Conservation (phyloP, 2,329 filamentous ascomycete species). For the Paraphoma sp. region DNA sequence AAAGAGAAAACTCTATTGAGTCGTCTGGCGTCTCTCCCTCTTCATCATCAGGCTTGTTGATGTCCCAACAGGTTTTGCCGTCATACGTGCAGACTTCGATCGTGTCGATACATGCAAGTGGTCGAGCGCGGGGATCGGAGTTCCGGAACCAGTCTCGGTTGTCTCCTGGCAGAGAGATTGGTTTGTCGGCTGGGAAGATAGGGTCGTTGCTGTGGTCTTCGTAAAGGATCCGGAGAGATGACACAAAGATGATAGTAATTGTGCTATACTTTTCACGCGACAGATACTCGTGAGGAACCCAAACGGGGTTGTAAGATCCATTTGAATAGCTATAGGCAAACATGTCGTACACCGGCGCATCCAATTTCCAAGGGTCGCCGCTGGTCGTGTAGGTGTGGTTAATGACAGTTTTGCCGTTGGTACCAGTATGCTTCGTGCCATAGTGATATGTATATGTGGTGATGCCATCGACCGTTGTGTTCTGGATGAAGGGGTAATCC, state of each 20-base stretch:
- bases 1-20: background rate
- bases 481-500: slow-evolving; percentile 5
- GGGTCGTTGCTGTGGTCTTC: slow-evolving; percentile 2
- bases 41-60: background rate
- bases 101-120: slow-evolving; percentile 3
- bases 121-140: slow-evolving; percentile 3
- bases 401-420: background rate
- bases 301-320: background rate
- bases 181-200: slow-evolving; percentile 1
- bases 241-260: slow-evolving; percentile 1
- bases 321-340: slow-evolving; percentile 1
- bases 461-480: slow-evolving; percentile 2
- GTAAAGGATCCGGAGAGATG: slow-evolving; percentile 1
- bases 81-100: slow-evolving; percentile 3
- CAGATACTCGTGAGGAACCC: slow-evolving; percentile 1
- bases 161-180: background rate
- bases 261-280: background rate
- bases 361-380: slow-evolving; percentile 1
- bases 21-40: background rate
- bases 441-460: slow-evolving; percentile 8
- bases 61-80: background rate
- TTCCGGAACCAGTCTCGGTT: slow-evolving; percentile 1
- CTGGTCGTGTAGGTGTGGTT: slow-evolving; percentile 6
- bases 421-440: background rate
- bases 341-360: slow-evolving; percentile 7